Percentiles rank a stretch among this genome's conserved stretches.
Evolutionary conservation across 2,329 filamentous ascomycete genomes (phyloP).

Genomic region (Epichloe amarillans): DNA sequence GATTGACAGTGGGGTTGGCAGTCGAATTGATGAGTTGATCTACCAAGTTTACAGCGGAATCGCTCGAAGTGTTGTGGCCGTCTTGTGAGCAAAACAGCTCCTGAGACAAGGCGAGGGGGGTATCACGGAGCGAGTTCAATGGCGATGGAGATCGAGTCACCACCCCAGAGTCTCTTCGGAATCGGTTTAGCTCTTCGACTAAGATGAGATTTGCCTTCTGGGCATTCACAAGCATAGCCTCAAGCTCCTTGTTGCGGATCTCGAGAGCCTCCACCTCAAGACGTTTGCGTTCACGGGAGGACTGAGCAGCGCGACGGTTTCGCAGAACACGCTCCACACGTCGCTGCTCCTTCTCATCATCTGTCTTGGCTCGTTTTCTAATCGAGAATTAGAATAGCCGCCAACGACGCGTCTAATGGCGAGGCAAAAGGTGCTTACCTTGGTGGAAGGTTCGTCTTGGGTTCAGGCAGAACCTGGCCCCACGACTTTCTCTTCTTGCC

Average conservation of each 20-base stretch:
- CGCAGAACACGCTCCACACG: conserved; percentile 94
- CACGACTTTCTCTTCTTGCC: conserved; percentile 96
- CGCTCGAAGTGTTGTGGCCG: conserved; percentile 17
- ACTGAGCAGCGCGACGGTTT: conserved; percentile 91
- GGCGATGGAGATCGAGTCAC: conserved; percentile 27
- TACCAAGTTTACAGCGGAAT: conserved; percentile 22
- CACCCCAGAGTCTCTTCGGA: conserved; percentile 30
- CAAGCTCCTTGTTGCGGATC: conserved; percentile 57
- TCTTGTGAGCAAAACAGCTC: conserved; percentile 41
- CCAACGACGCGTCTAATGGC: not conserved
- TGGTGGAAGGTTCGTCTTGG: conserved; percentile 90
- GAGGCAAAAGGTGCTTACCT: conserved; percentile 39
- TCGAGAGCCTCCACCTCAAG: conserved; percentile 78
- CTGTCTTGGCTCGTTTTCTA: conserved; percentile 95
- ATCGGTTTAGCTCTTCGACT: conserved; percentile 35
- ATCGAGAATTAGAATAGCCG: conserved; percentile 8
- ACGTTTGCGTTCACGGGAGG: conserved; percentile 86
- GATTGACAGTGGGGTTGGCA: conserved; percentile 41
- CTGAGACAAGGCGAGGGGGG: conserved; percentile 45
- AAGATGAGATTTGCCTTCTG: conserved; percentile 38
- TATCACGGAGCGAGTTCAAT: conserved; percentile 28
- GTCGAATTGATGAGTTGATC: conserved; percentile 28
- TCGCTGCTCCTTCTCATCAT: conserved; percentile 96
- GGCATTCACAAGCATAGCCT: conserved; percentile 46
- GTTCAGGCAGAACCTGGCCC: conserved; percentile 92